Base-by-base conservation (phyloP, 805 yeast genomes). In the Candida fluviatilis region DNA sequence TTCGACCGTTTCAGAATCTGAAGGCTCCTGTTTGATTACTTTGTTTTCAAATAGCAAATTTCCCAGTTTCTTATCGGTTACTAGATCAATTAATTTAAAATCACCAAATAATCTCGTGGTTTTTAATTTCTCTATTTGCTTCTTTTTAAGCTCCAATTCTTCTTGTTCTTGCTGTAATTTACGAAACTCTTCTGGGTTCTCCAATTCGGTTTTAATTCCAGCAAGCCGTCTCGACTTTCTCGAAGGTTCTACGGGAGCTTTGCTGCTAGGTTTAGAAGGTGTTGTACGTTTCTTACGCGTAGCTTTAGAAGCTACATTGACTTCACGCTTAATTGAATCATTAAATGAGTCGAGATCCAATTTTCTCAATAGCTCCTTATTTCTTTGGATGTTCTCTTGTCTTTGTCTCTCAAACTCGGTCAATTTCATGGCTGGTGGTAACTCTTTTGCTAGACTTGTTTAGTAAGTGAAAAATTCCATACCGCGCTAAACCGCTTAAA, bases 201-300 rank as follows among this genome's bases (percentile, higher is more conserved):
- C 47, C 13, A 23, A n/a, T 41, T 80, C 90, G 38, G 73, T 55
- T 42, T 76, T 69, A 1, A 78, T 72, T 1, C 96, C 96, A 3
- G 87, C 86, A 17, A 90, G 52, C 46, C 97, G 69, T 35, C 88
- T 70, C 0, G 96, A 88, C 43, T 89, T 72, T 54, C 96, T 70
- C 1, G 80, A 68, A 0, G 95, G 95, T 12, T 68, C 52, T 2
- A 43, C 39, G 15, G 49, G 40, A 36, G 51, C 58, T 27, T 50
- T 54, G 11, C 45, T 50, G 10, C 40, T 45, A 10, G 58, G 61
- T 52, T 28, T 54, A 52, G 51, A 34, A 26, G 50, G 50, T 19
- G 43, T 30, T 23, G 38, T 30, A 34, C 43, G 30, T 46, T 52
- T 25, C 49, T 54, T 40, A 53, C 60, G 48, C 57, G 38, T 55